Conservation (phyloP, 2,329 filamentous ascomycete genomes). For the Cordyceps cateniannulata region DNA sequence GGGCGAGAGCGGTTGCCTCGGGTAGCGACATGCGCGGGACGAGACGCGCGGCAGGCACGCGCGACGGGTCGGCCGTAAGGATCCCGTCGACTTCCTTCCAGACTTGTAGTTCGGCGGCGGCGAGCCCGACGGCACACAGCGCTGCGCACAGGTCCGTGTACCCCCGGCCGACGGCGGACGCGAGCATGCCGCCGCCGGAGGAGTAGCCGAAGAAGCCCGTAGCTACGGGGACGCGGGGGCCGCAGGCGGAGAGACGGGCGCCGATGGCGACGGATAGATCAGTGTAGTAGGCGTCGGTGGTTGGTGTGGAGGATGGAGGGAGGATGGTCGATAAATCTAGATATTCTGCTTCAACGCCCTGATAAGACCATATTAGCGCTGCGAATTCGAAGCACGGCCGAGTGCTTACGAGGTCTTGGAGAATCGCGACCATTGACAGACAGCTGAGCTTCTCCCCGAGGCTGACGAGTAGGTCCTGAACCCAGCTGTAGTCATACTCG, state of each 20-base stretch:
- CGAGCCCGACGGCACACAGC: not conserved
- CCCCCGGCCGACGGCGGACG: not conserved
- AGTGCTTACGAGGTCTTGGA: not conserved
- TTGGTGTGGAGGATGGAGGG: no score
- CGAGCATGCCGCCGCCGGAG: not conserved
- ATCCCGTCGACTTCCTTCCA: slow-evolving; percentile 98
- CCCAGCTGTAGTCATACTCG: not conserved
- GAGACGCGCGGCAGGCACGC: slow-evolving; percentile 85
- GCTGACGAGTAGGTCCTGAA: not conserved
- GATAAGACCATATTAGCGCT: not conserved
- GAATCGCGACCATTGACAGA: not conserved
- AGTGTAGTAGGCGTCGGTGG: not conserved
- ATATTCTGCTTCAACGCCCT: not conserved
- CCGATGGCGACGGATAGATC: not conserved
- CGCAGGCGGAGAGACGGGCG: not conserved
- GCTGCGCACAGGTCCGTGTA: slow-evolving; percentile 8
- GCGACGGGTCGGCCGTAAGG: slow-evolving; percentile 75
- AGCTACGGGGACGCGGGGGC: not conserved
- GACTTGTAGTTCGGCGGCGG: not conserved
- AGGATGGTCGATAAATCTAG: not conserved
- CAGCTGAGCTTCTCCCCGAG: slow-evolving; percentile 7
- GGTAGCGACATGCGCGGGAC: slow-evolving; percentile 82
- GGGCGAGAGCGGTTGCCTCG: slow-evolving; percentile 91
- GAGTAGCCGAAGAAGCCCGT: slow-evolving; percentile 1
- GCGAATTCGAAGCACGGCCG: not conserved